Conservation (phyloP, 2,329 filamentous ascomycete species). For the Fusarium compactum region DNA sequence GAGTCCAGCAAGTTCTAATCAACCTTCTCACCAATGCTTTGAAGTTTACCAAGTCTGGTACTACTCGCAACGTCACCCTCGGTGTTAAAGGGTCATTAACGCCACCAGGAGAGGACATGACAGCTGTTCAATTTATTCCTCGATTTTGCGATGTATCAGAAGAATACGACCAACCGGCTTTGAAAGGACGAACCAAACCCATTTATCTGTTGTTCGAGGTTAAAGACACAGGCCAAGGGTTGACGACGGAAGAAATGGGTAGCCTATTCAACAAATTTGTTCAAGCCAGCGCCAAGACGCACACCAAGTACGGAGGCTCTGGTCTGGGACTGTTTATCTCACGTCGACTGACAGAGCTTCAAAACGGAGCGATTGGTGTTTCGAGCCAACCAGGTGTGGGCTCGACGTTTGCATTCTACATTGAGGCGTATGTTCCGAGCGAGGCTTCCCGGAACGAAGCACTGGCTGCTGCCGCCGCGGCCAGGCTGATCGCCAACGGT, state of each 20-base stretch:
- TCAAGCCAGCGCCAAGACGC: conserved; percentile 80
- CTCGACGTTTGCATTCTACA: conserved; percentile 81
- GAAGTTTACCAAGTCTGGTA: conserved; percentile 79
- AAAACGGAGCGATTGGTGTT: conserved; percentile 84
- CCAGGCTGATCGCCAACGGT: conserved; percentile 48
- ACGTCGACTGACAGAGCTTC: conserved; percentile 81
- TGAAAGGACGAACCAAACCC: conserved; percentile 56
- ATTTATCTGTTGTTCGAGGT: conserved; percentile 79
- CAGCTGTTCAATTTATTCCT: conserved; percentile 72
- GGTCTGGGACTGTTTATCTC: conserved; percentile 85
- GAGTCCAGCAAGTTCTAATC: conserved; percentile 82
- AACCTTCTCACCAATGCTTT: conserved; percentile 85
- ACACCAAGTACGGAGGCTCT: conserved; percentile 82
- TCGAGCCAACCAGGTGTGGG: conserved; percentile 76
- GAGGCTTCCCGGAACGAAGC: conserved; percentile 57
- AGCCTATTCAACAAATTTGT: conserved; percentile 83
- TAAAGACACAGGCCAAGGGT: conserved; percentile 80
- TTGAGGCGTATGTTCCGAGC: conserved; percentile 66
- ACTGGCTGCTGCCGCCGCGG: conserved; percentile 52
- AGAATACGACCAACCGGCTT: conserved; percentile 53
- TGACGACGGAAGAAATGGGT: conserved; percentile 78
- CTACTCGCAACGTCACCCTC: conserved; percentile 66
- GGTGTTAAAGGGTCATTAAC: conserved; percentile 59
- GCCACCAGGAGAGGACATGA: conserved; percentile 55
- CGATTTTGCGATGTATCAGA: conserved; percentile 61